phyloP scores from a whole-genome alignment of 305 asterid genomes.

The Fraxinus xanthoxyloides region DNA sequence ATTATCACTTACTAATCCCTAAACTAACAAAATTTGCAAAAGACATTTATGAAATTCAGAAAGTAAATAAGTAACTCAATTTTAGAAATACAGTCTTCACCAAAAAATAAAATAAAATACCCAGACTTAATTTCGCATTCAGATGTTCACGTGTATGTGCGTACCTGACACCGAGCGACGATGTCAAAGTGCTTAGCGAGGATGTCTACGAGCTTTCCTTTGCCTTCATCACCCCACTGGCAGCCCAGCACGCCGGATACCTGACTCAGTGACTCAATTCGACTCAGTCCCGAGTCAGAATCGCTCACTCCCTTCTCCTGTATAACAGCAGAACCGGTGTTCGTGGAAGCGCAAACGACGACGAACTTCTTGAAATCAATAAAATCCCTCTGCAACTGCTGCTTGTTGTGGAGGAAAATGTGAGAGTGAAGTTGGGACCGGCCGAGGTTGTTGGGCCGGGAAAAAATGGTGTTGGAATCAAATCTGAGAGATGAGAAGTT shows the following conservation, averaged over 20 bases:
- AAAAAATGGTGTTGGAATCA: conserved; percentile 30
- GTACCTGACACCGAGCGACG: conserved; percentile 98
- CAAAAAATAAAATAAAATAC: not conserved
- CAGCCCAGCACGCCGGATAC: conserved; percentile 94
- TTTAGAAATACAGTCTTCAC: not conserved
- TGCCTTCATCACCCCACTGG: conserved; percentile 99
- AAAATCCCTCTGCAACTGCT: not conserved
- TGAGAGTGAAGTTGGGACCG: conserved; percentile 21
- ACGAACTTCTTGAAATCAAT: conserved; percentile 1
- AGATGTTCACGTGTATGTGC: not conserved
- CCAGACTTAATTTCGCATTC: not conserved
- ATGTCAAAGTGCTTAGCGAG: conserved; percentile 85
- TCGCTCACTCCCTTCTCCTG: conserved; percentile 25
- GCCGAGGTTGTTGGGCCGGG: conserved; percentile 24
- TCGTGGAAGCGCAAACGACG: conserved; percentile 36
- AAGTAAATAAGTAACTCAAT: not conserved
- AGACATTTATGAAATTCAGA: not conserved
- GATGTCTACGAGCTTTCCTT: conserved; percentile 91
- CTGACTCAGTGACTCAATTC: conserved; percentile 79
- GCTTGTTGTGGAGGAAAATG: conserved; percentile 22
- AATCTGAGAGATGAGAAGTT: conserved; percentile 30
- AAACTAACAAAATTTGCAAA: not conserved
- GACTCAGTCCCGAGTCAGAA: conserved; percentile 32
- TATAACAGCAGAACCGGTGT: conserved; percentile 33
- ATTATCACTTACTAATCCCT: not conserved